Percentiles rank a stretch among this genome's conserved stretches.
Evolutionary conservation across 805 yeast species (phyloP).

Genomic region (Saccharomycopsis capsularis): DNA sequence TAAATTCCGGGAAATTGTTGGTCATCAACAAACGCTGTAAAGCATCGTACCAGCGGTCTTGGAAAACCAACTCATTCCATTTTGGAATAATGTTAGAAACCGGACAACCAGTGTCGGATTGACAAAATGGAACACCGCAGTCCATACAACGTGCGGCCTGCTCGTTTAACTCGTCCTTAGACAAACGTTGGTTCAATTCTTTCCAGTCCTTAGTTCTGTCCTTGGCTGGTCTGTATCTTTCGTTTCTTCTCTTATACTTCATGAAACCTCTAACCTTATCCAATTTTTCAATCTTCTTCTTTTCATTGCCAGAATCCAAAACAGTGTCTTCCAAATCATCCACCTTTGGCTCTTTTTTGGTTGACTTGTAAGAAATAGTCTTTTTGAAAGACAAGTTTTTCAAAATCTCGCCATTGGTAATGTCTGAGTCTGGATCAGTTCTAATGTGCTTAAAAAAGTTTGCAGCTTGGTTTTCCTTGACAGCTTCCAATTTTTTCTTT

Average conservation of each 20-base stretch:
- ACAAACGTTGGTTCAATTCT: constrained; percentile 73
- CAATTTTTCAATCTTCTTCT: constrained; percentile 51
- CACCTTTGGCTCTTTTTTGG: constrained; percentile 68
- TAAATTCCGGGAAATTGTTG: constrained; percentile 97
- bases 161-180: constrained; percentile 77
- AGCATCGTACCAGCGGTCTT: constrained; percentile 93
- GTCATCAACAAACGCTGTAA: constrained; percentile 88
- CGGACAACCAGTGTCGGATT: constrained; percentile 97
- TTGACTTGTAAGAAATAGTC: constrained; percentile 29
- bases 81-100: constrained; percentile 95
- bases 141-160: constrained; percentile 99
- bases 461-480: constrained; percentile 49
- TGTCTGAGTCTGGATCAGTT: constrained; percentile 73
- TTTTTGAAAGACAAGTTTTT: constrained; percentile 45
- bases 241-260: constrained; percentile 86
- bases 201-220: constrained; percentile 85
- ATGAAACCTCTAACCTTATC: constrained; percentile 88
- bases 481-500: constrained; percentile 56
- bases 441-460: constrained; percentile 59
- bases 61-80: constrained; percentile 94
- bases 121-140: constrained; percentile 99
- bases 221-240: constrained; percentile 72
- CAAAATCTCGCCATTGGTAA: constrained; percentile 80
- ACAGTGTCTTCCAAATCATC: constrained; percentile 87
- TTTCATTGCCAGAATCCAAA: constrained; percentile 57